Evolutionary conservation across 345 rosid genomes (phyloP).

Genomic region (Zanthoxylum bungeanum): DNA sequence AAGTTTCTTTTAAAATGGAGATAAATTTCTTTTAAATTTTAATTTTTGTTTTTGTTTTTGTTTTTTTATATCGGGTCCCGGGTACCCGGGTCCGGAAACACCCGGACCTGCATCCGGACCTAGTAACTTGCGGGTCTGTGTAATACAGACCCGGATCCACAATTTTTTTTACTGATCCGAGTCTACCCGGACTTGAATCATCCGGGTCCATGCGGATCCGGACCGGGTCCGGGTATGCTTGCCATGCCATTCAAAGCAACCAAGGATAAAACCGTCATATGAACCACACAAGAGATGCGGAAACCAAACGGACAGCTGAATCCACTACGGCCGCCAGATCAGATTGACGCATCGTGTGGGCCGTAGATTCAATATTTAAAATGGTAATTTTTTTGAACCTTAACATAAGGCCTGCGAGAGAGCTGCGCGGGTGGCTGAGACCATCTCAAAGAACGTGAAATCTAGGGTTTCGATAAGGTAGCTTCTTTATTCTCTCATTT

Average conservation of each 20-base stretch:
- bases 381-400: neutral
- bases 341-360: slow-evolving; percentile 1
- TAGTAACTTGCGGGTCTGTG: too few species aligned
- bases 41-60: too few species aligned
- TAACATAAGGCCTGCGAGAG: slow-evolving; percentile 9
- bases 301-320: slow-evolving; percentile 14
- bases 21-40: too few species aligned
- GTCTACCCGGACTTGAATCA: too few species aligned
- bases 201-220: too few species aligned
- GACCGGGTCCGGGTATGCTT: too few species aligned
- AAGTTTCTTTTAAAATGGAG: too few species aligned
- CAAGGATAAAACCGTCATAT: neutral
- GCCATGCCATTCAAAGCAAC: fast-evolving
- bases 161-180: too few species aligned
- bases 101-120: too few species aligned
- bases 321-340: slow-evolving; percentile 15
- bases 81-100: too few species aligned
- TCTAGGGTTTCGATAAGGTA: slow-evolving; percentile 15
- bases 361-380: slow-evolving; percentile 15
- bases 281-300: neutral
- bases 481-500: neutral
- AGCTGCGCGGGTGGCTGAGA: slow-evolving; percentile 12
- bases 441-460: neutral
- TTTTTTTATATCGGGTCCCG: too few species aligned
- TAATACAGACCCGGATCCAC: too few species aligned